Conservation (phyloP, 495 filamentous ascomycete genomes). For the Penicillium maclennaniae region DNA sequence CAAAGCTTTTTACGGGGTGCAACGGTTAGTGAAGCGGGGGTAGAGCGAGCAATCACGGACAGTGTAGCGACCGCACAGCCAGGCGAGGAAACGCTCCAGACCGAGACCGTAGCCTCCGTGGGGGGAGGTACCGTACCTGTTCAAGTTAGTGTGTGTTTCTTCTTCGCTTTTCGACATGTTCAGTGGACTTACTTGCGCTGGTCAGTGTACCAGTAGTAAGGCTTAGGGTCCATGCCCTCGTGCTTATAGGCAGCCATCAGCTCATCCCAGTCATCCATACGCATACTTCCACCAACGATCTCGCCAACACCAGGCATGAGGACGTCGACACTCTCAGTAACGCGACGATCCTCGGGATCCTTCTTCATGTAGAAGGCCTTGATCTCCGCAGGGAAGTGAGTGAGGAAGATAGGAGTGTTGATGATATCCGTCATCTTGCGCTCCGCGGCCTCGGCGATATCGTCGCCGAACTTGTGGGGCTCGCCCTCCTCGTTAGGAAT, state of each 20-base stretch:
- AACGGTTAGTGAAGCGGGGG: constrained; percentile 89
- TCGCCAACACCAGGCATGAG: constrained; percentile 97
- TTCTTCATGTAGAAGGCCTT: constrained; percentile 99
- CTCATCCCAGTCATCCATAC: constrained; percentile 91
- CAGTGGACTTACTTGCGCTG: constrained; percentile 78
- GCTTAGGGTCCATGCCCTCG: constrained; percentile 76
- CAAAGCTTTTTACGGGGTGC: constrained; percentile 64
- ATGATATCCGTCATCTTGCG: constrained; percentile 95
- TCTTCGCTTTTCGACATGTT: too few relatives aligned
- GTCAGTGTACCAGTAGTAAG: constrained; percentile 99
- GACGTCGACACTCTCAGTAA: constrained; percentile 94
- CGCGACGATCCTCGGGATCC: constrained; percentile 72
- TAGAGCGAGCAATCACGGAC: constrained; percentile 89
- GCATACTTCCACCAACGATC: constrained; percentile 96
- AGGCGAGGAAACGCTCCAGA: constrained; percentile 93
- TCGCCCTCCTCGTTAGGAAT: constrained; percentile 91
- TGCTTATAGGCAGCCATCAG: constrained; percentile 83
- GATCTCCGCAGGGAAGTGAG: constrained; percentile 94
- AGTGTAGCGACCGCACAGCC: constrained; percentile 89
- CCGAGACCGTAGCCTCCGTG: constrained; percentile 96
- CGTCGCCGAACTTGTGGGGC: constrained; percentile 88
- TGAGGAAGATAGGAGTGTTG: constrained; percentile 91
- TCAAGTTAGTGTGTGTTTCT: background rate
- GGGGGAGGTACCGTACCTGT: constrained; percentile 85
- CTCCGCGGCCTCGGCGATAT: constrained; percentile 98